phyloP scores from a whole-genome alignment of 1,284 basidiomycete species.

The Amylostereum chailletii region DNA sequence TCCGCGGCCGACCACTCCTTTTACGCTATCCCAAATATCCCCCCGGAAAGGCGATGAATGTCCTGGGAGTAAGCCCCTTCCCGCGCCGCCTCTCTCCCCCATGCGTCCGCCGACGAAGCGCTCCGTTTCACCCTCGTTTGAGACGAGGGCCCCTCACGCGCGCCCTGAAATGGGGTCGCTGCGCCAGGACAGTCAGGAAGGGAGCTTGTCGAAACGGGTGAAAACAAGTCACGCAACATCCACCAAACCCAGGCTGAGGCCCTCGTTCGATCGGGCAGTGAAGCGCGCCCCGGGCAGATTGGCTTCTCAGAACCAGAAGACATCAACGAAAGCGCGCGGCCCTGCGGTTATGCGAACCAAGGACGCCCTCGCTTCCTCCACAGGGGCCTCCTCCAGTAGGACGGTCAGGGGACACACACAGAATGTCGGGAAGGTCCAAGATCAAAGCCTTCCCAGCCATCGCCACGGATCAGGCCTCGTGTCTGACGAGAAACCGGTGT shows the following conservation, averaged over 20 bases:
- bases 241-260: neutral
- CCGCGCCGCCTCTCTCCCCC: constrained; percentile 13
- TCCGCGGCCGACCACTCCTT: constrained; percentile 9
- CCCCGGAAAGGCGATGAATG: constrained; percentile 10
- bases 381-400: neutral
- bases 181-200: neutral
- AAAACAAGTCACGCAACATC: constrained; percentile 3
- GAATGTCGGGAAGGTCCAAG: neutral
- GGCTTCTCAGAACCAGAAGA: neutral
- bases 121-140: constrained; percentile 17
- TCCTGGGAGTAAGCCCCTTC: no score
- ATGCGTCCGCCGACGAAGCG: constrained; percentile 28
- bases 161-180: constrained; percentile 14
- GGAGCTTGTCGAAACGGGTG: constrained; percentile 5
- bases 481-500: constrained; percentile 3
- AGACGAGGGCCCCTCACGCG: constrained; percentile 19
- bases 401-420: neutral
- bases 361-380: neutral
- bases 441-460: neutral
- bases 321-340: no score
- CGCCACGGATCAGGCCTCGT: neutral
- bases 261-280: neutral
- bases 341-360: neutral
- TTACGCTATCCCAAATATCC: constrained; percentile 9
- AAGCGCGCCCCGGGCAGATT: neutral